Evolutionary conservation across 2,329 filamentous ascomycete species (phyloP).

Genomic region (Myrmaecium sp.): DNA sequence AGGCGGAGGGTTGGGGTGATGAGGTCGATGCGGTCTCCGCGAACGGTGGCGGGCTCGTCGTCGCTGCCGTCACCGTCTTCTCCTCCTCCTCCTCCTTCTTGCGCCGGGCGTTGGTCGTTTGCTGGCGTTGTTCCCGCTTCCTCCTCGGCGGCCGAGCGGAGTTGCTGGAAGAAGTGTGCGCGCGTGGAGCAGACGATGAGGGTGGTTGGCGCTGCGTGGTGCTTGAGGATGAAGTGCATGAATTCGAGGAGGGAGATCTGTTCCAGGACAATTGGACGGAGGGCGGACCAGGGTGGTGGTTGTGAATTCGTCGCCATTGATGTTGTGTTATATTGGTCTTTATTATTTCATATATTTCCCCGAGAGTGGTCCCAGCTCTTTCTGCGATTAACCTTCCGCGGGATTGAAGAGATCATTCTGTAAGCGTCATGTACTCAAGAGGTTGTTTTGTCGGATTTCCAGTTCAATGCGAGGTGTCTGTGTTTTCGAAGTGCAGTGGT

Average conservation of each 20-base stretch:
- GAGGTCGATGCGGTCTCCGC: too few species aligned
- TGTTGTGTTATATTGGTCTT: too few species aligned
- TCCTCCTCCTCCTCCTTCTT: too few species aligned
- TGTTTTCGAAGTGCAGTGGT: too few species aligned
- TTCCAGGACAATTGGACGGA: slow-evolving; percentile 20
- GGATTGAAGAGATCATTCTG: too few species aligned
- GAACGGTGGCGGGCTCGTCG: slow-evolving; percentile 11
- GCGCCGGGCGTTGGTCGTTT: slow-evolving; percentile 6
- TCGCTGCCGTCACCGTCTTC: slow-evolving; percentile 2
- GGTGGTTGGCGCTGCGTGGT: slow-evolving; percentile 41
- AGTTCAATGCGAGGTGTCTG: too few species aligned
- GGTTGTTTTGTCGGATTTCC: too few species aligned
- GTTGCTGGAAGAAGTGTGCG: slow-evolving; percentile 44
- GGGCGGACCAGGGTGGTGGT: slow-evolving; percentile 7
- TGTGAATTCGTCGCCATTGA: background rate
- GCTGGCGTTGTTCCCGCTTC: slow-evolving; percentile 4
- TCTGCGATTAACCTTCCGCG: too few species aligned
- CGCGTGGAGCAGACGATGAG: slow-evolving; percentile 55
- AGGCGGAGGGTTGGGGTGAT: slow-evolving; percentile 50
- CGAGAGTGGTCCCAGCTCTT: too few species aligned
- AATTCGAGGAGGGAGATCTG: slow-evolving; percentile 30
- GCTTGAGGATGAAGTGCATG: slow-evolving; percentile 44
- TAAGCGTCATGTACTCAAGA: too few species aligned
- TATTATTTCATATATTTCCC: too few species aligned
- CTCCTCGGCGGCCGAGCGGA: slow-evolving; percentile 32